Conservation (phyloP, 306 rosid genomes). For the Quercus parvula region DNA sequence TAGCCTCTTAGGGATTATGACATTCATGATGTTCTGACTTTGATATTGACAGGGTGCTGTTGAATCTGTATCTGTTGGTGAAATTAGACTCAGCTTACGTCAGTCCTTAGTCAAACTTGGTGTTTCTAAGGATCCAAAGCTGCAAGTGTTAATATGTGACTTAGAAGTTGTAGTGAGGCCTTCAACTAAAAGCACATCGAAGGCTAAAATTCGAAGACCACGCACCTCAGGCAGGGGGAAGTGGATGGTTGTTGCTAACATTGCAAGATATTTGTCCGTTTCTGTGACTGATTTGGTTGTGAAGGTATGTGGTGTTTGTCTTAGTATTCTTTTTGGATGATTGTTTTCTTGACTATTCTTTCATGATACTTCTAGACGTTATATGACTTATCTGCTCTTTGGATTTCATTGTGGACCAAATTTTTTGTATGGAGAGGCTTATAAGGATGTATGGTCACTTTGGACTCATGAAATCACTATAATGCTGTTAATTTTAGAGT, state of each 20-base stretch:
- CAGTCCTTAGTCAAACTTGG: constrained; percentile 88
- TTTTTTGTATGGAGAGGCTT: background rate
- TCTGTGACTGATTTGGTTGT: constrained; percentile 85
- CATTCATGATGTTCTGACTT: constrained; percentile 28
- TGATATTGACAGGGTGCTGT: constrained; percentile 71
- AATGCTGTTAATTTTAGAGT: background rate
- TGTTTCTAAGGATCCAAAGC: constrained; percentile 90
- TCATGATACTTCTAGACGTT: background rate
- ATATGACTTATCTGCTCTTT: background rate
- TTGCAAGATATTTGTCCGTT: constrained; percentile 88
- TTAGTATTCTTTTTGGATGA: background rate
- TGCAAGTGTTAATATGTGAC: constrained; percentile 88
- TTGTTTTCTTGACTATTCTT: background rate
- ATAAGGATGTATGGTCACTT: background rate
- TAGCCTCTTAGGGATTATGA: constrained; percentile 18
- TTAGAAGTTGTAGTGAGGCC: constrained; percentile 88
- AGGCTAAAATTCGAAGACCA: constrained; percentile 58
- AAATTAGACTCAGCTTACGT: constrained; percentile 88
- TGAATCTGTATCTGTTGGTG: constrained; percentile 93
- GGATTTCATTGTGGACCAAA: background rate
- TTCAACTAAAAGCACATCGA: constrained; percentile 54
- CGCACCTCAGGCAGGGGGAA: constrained; percentile 84
- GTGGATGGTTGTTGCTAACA: constrained; percentile 85
- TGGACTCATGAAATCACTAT: background rate
- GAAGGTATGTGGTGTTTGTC: constrained; percentile 52